Evolutionary conservation across 2,329 filamentous ascomycete genomes (phyloP).

Genomic region (Alternaria ventricosa): DNA sequence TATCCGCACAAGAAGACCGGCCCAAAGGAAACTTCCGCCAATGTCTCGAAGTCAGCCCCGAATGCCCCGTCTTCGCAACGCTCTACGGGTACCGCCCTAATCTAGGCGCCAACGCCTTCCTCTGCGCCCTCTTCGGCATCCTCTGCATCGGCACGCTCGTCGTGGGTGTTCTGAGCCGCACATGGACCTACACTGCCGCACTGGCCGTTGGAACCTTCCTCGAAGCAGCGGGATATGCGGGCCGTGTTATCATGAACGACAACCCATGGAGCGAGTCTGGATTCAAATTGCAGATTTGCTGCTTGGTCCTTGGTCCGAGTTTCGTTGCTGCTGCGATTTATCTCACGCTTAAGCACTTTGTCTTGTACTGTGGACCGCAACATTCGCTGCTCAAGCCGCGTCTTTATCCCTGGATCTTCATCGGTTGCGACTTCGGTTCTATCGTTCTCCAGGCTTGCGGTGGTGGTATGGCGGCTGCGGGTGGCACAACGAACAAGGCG

Average conservation of each 20-base stretch:
- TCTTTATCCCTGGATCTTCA: constrained; percentile 64
- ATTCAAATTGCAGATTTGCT: constrained; percentile 54
- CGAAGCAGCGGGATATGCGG: constrained; percentile 53
- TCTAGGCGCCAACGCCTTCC: constrained; percentile 48
- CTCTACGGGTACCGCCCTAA: constrained; percentile 52
- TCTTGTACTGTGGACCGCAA: constrained; percentile 52
- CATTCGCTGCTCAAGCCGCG: constrained; percentile 48
- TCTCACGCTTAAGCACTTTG: constrained; percentile 56
- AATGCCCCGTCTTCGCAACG: constrained; percentile 45
- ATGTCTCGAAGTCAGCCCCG: constrained; percentile 29
- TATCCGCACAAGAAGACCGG: constrained; percentile 20
- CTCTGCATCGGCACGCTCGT: constrained; percentile 24
- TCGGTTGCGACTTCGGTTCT: constrained; percentile 62
- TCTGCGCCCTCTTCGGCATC: constrained; percentile 35
- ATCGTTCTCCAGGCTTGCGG: constrained; percentile 63
- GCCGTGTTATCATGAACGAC: constrained; percentile 50
- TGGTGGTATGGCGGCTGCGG: constrained; percentile 60
- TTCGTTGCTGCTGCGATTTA: constrained; percentile 57
- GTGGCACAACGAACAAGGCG: constrained; percentile 34
- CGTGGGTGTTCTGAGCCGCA: constrained; percentile 41
- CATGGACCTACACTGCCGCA: constrained; percentile 51
- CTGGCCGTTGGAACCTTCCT: constrained; percentile 50
- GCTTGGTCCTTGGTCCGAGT: constrained; percentile 52
- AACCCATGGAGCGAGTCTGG: constrained; percentile 53
- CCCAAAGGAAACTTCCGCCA: constrained; percentile 31